Conservation (phyloP, 495 filamentous ascomycete genomes). For the Penicillium samsonianum region DNA sequence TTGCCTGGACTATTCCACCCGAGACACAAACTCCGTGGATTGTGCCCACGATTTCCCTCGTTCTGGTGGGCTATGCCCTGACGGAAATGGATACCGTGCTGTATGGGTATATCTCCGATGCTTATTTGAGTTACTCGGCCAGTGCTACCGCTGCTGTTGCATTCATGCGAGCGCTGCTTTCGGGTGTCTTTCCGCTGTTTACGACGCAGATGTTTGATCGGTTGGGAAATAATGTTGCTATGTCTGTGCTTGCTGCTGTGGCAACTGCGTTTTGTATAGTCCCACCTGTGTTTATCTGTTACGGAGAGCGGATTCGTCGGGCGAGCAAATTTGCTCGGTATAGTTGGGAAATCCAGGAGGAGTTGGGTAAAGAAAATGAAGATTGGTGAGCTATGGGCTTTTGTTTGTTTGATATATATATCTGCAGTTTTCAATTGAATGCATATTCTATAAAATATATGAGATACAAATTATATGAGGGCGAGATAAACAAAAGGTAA, state of each 20-base stretch:
- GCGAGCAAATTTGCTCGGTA: conserved; percentile 51
- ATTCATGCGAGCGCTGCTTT: conserved; percentile 45
- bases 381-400: conserved; percentile 15
- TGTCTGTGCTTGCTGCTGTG: conserved; percentile 46
- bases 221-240: conserved; percentile 46
- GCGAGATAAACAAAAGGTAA: neutral
- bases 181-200: conserved; percentile 50
- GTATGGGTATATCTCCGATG: conserved; percentile 54
- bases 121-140: conserved; percentile 53
- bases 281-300: conserved; percentile 45
- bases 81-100: conserved; percentile 53
- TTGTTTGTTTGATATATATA: neutral
- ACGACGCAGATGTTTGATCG: conserved; percentile 44
- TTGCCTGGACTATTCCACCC: conserved; percentile 55
- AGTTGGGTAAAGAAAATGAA: conserved; percentile 33
- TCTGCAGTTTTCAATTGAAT: neutral
- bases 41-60: conserved; percentile 42
- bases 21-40: conserved; percentile 40
- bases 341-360: conserved; percentile 40
- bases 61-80: conserved; percentile 50
- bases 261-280: conserved; percentile 48
- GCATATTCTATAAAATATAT: neutral
- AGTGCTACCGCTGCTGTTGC: conserved; percentile 53
- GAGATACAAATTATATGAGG: neutral
- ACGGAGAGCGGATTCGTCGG: conserved; percentile 44